Base-by-base conservation (phyloP, 441 rosid species). In the Croton laevigatus region DNA sequence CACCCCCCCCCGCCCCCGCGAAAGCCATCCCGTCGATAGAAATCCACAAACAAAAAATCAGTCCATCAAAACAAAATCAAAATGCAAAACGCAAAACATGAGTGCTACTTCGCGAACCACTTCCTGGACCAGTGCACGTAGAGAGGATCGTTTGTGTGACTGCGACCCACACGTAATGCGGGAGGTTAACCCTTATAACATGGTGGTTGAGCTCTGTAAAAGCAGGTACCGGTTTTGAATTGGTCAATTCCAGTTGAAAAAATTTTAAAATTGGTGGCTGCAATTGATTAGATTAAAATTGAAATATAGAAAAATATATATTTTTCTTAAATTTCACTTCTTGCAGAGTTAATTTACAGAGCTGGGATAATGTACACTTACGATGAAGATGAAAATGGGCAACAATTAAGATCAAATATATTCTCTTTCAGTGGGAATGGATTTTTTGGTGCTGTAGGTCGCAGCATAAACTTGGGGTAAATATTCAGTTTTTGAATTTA, bases 301-400 rank as follows among this genome's bases (percentile, higher is more conserved):
- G 19, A 51, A 2, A 17, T 27, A 27, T 27, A 27, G 32, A 27
- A 27, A 27, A 27, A 27, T 27, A 1, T 27, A 27, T 27, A 27
- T 27, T 27, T 27, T 27, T 27, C 32, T 27, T 27, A 27, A 27
- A 27, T 27, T 27, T 27, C 32, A 36, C 60, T 76, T 73, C 74
- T 68, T 79, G 86, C 87, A 88, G 91, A 85, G 83, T 59, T 82
- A 65, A 61, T 77, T 84, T 87, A 79, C 97, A 87, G 97, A 87
- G 95, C 94, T 83, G 97, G 97, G 87, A 94, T 94, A 53, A 91
- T 91, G 97, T 91, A 88, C 78, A 76, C 83, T 71, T 77, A 88
- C 0, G 72, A 74, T 71, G 85, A 78, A 36, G 85, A 74, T 65
- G 89, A 81, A 69, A 72, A 8, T 59, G 84, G 80, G 20, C 81